Evolutionary conservation across 1,139 yeast species (phyloP), one percentile per base, ranked within the genome.

Genomic region (Entelexis sorbosivorans): DNA sequence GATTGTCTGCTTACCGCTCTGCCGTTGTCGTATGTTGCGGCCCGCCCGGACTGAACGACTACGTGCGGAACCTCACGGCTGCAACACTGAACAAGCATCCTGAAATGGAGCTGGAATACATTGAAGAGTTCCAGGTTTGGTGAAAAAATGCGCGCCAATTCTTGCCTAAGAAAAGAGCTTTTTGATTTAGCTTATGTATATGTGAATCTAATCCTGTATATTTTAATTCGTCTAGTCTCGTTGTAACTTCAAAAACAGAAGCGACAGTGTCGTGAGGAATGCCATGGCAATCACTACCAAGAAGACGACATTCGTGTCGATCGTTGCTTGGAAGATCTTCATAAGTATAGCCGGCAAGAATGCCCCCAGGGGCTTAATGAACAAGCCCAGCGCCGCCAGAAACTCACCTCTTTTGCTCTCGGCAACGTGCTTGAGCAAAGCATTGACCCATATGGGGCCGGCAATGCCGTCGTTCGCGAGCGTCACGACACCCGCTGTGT

Each of bases 41-140:
- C 2, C 56, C 56, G 4, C 56, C 56, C 2, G 48, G 39, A 4
- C 33, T 53, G 11, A 49, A 51, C 38, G 56, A 53, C 26, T 13
- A 17, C 11, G 40, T 39, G 8, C 42, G 56, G 2, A 49, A 53
- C 22, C 2, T 43, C 10, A 50, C 52, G 7, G 52, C 54, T 3
- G 13, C 19, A 5, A 13, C 32, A 7, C 13, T 48, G n/a, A 17
- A 14, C 6, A 13, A 43, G 19, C 1, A 38, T 24, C 52, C 52
- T 1, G 28, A 32, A 2, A 22, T n/a, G 17, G 11, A 6, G 2
- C 29, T 53, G 5, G 56, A 53, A 38, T 52, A 45, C 35, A 32
- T 52, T 5, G 56, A 53, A 17, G 56, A 53, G 48, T 53, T 22
- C 29, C 56, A 53, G 31, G 31, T 48, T 3, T 53, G 56, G 56